Evolutionary conservation across 1,139 yeast genomes (phyloP).

Genomic region (Suhomyces wounanorum): DNA sequence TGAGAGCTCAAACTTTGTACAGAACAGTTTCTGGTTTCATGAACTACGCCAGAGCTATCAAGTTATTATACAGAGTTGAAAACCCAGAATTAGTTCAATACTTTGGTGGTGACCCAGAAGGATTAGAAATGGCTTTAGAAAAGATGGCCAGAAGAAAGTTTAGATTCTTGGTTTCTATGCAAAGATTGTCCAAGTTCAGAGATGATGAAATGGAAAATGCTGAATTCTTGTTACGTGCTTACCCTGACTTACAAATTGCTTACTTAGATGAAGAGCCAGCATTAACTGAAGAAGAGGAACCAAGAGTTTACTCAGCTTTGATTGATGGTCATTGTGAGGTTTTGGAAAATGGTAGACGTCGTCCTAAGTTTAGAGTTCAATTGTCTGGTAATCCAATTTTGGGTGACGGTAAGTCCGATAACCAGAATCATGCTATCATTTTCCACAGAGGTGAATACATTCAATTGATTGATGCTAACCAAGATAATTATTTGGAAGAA

Average conservation of each 20-base stretch:
- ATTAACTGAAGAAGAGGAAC: slow-evolving; percentile 92
- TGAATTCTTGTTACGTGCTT: slow-evolving; percentile 95
- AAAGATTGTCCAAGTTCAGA: slow-evolving; percentile 93
- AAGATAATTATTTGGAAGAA: slow-evolving; percentile 97
- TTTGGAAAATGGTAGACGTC: slow-evolving; percentile 96
- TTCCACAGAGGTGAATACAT: slow-evolving; percentile 99
- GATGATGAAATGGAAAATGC: slow-evolving; percentile 98
- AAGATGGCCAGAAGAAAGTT: slow-evolving; percentile 99
- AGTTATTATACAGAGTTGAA: slow-evolving; percentile 95
- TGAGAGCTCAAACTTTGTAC: slow-evolving; percentile 96
- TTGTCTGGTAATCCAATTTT: slow-evolving; percentile 97
- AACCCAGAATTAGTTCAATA: slow-evolving; percentile 98
- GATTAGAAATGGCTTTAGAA: slow-evolving; percentile 92
- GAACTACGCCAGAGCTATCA: slow-evolving; percentile 98
- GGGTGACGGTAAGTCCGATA: slow-evolving; percentile 99
- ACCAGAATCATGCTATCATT: slow-evolving; percentile 94
- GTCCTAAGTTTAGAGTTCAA: slow-evolving; percentile 97
- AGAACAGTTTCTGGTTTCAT: slow-evolving; percentile 99
- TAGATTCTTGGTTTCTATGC: slow-evolving; percentile 97
- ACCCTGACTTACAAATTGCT: slow-evolving; percentile 98
- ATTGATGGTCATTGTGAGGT: slow-evolving; percentile 99
- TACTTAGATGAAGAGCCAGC: slow-evolving; percentile 94
- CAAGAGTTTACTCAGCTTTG: slow-evolving; percentile 93
- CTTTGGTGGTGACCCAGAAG: slow-evolving; percentile 98
- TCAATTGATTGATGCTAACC: slow-evolving; percentile 97